Percentiles rank a stretch among this genome's conserved stretches.
These are phyloP conservation scores for Neonectria ditissima DNA, from an alignment of 2,329 filamentous ascomycete genomes.

Conservation along the genomic window DNA sequence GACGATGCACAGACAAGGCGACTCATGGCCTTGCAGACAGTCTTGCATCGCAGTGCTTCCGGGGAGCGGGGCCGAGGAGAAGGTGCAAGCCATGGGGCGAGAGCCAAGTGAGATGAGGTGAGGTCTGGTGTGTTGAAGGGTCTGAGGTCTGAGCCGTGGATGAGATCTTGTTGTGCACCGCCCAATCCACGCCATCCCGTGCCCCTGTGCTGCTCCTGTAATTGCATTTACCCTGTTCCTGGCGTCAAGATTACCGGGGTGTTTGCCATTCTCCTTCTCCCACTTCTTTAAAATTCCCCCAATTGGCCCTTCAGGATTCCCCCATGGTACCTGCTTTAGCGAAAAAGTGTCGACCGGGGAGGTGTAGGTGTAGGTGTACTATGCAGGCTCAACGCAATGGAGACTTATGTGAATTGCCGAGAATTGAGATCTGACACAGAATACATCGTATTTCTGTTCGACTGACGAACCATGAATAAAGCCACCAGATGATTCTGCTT, in stretches of 20 bases:
- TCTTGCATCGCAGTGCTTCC: conserved; percentile 5
- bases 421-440: not conserved
- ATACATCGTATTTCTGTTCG: conserved; percentile 1
- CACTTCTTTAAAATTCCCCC: conserved; percentile 23
- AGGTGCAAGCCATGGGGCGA: conserved; percentile 25
- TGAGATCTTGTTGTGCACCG: conserved; percentile 29
- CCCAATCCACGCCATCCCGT: conserved; percentile 25
- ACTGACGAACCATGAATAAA: conserved; percentile 6
- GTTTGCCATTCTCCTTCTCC: conserved; percentile 10
- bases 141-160: conserved; percentile 14
- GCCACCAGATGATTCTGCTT: conserved; percentile 13
- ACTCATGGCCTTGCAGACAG: conserved; percentile 14
- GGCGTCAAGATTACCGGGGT: conserved; percentile 14
- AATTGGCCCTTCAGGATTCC: conserved; percentile 7
- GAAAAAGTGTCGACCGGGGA: conserved; percentile 4
- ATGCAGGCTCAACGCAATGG: conserved; percentile 1
- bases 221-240: conserved; percentile 24
- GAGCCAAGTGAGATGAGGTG: conserved; percentile 30
- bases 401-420: conserved; percentile 2
- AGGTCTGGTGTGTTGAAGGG: conserved; percentile 29
- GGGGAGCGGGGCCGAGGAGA: conserved; percentile 25
- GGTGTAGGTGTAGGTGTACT: not conserved
- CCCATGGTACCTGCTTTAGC: conserved; percentile 5
- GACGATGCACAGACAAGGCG: conserved; percentile 12
- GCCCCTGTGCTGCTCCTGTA: conserved; percentile 29